A percentile compares a stretch with the other conserved stretches of the same genome.
These are phyloP conservation scores for Thecaphora thlaspeos DNA, from an alignment of 1,284 basidiomycete genomes.

Conservation along the genomic window DNA sequence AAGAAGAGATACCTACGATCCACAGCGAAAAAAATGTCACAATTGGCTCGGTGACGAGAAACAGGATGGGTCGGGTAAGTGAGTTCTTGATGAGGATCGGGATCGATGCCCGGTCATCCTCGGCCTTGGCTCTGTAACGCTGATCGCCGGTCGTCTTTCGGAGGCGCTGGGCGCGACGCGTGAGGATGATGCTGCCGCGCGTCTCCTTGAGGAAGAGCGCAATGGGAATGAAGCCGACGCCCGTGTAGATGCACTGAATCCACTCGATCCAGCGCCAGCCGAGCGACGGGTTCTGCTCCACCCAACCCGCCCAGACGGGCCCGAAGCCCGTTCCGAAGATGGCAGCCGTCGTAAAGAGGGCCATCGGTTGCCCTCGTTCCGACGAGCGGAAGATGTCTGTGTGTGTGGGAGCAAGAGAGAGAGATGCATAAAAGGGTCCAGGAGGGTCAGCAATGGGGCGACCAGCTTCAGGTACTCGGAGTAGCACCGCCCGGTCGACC, in stretches of 20 bases:
- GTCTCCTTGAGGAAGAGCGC: slow-evolving; percentile 54
- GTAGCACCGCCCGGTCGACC: neutral
- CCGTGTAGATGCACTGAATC: slow-evolving; percentile 61
- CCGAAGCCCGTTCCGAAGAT: slow-evolving; percentile 68
- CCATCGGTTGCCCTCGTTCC: slow-evolving; percentile 68
- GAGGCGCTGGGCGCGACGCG: slow-evolving; percentile 55
- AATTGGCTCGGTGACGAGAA: slow-evolving; percentile 69
- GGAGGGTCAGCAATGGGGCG: neutral
- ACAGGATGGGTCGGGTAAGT: slow-evolving; percentile 67
- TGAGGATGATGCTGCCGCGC: slow-evolving; percentile 59
- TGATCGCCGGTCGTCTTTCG: slow-evolving; percentile 63
- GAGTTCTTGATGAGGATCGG: slow-evolving; percentile 67
- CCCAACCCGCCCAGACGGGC: slow-evolving; percentile 69
- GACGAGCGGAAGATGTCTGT: slow-evolving; percentile 30
- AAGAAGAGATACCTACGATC: slow-evolving; percentile 27
- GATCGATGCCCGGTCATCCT: slow-evolving; percentile 65
- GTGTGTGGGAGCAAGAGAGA: neutral
- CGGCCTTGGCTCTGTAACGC: slow-evolving; percentile 67
- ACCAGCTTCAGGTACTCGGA: neutral
- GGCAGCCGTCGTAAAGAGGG: slow-evolving; percentile 34
- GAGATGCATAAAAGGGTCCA: neutral
- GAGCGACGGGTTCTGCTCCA: slow-evolving; percentile 66
- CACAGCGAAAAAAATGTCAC: slow-evolving; percentile 63
- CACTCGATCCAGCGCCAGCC: slow-evolving; percentile 81
- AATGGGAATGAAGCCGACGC: slow-evolving; percentile 28